Percentiles rank a stretch among this genome's conserved stretches.
Conservation (phyloP, 805 yeast species). For the Torulaspora maleeae region DNA sequence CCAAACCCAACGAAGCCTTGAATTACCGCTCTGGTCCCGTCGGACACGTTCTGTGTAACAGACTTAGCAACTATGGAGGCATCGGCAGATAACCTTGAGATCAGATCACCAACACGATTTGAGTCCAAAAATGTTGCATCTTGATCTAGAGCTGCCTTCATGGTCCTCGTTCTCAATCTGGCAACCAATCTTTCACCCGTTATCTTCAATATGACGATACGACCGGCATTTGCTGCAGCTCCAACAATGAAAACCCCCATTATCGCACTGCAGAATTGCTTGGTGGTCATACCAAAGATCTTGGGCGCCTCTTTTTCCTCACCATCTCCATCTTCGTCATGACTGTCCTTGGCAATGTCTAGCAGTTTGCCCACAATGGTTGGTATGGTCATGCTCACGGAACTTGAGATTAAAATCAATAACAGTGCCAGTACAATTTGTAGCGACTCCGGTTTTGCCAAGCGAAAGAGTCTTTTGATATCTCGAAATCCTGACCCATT, state of each 20-base stretch:
- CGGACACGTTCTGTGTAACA: slow-evolving; percentile 82
- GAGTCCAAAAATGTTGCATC: slow-evolving; percentile 87
- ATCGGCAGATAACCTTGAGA: slow-evolving; percentile 82
- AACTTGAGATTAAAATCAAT: slow-evolving; percentile 64
- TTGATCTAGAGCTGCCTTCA: slow-evolving; percentile 72
- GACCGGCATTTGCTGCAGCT: slow-evolving; percentile 72
- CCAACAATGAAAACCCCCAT: slow-evolving; percentile 66
- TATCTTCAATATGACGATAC: slow-evolving; percentile 67
- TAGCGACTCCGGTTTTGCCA: slow-evolving; percentile 55
- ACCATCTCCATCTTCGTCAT: slow-evolving; percentile 17
- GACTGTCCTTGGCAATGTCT: slow-evolving; percentile 53
- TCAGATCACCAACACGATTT: slow-evolving; percentile 86
- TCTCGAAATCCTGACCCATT: slow-evolving; percentile 36
- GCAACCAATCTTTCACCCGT: slow-evolving; percentile 89
- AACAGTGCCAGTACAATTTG: slow-evolving; percentile 58
- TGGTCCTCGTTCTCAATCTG: slow-evolving; percentile 68
- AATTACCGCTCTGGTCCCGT: slow-evolving; percentile 80
- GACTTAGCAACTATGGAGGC: slow-evolving; percentile 83
- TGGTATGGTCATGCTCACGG: slow-evolving; percentile 79
- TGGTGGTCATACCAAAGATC: slow-evolving; percentile 57
- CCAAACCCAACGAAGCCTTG: slow-evolving; percentile 82
- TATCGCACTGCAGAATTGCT: slow-evolving; percentile 59
- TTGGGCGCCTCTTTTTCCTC: slow-evolving; percentile 32
- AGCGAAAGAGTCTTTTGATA: slow-evolving; percentile 43
- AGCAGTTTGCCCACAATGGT: slow-evolving; percentile 79